Conservation (phyloP, 495 filamentous ascomycete species). For the Penicillium paradoxum region DNA sequence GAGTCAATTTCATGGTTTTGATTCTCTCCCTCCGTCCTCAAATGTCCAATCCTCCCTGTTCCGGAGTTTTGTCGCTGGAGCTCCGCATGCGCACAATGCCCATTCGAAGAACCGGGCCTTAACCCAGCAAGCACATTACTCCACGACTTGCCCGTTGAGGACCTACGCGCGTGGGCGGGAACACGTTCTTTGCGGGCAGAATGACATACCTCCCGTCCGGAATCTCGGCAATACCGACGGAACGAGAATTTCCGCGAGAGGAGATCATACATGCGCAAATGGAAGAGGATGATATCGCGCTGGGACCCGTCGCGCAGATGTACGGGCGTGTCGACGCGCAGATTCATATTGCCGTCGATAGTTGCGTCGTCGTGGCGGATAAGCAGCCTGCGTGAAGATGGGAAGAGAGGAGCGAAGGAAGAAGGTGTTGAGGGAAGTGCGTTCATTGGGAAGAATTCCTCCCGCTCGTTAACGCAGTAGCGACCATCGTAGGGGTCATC, state of each 20-base stretch:
- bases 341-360: conserved; percentile 93
- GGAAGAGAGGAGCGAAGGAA: conserved; percentile 84
- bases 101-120: conserved; percentile 48
- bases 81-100: conserved; percentile 14
- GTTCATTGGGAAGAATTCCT: conserved; percentile 56
- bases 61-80: conserved; percentile 54
- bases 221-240: conserved; percentile 86
- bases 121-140: conserved; percentile 68
- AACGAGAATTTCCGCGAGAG: conserved; percentile 83
- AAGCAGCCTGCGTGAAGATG: conserved; percentile 69
- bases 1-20: conserved; percentile 7
- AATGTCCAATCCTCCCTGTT: conserved; percentile 22
- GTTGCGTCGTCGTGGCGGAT: conserved; percentile 93
- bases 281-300: conserved; percentile 79
- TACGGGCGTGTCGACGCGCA: conserved; percentile 79
- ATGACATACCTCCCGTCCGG: conserved; percentile 89
- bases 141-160: conserved; percentile 64
- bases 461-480: conserved; percentile 57
- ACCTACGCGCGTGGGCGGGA: conserved; percentile 43
- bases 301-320: conserved; percentile 47
- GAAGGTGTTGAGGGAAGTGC: conserved; percentile 71
- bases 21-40: conserved; percentile 30
- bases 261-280: conserved; percentile 93
- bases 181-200: conserved; percentile 66
- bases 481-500: conserved; percentile 14